Evolutionary conservation across 495 filamentous ascomycete species (phyloP).

Genomic region (Hypomontagnella monticulosa): DNA sequence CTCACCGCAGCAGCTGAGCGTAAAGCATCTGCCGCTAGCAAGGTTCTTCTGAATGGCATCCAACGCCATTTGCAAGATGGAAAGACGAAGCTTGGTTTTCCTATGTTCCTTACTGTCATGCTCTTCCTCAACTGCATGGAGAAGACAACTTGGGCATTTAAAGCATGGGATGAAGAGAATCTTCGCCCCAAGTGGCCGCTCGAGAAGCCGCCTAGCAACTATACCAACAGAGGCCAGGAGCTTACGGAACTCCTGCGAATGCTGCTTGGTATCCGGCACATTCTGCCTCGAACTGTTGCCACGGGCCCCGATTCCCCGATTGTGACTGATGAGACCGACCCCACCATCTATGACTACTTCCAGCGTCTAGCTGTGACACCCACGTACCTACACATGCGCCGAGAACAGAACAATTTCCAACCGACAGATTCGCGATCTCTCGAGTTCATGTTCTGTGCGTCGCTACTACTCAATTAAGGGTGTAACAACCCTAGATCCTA

Average conservation of each 20-base stretch:
- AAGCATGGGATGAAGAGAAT: conserved; percentile 72
- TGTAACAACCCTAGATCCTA: not conserved
- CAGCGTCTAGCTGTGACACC: conserved; percentile 66
- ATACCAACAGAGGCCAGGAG: conserved; percentile 74
- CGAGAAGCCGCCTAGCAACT: conserved; percentile 70
- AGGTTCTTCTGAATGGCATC: conserved; percentile 75
- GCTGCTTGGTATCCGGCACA: conserved; percentile 76
- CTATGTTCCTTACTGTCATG: conserved; percentile 77
- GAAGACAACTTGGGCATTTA: conserved; percentile 84
- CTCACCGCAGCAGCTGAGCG: conserved; percentile 79
- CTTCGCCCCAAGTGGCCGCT: conserved; percentile 73
- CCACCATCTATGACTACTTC: conserved; percentile 66
- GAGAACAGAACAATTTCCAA: conserved; percentile 64
- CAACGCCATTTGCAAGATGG: conserved; percentile 79
- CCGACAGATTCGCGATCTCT: conserved; percentile 71
- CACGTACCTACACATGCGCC: conserved; percentile 50
- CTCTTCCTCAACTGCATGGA: conserved; percentile 83
- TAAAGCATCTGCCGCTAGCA: conserved; percentile 71
- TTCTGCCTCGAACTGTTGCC: conserved; percentile 68
- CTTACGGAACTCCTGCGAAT: conserved; percentile 78
- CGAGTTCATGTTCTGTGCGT: conserved; percentile 72
- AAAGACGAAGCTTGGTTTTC: conserved; percentile 72
- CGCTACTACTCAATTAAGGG: conserved; percentile 59
- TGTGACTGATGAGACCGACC: conserved; percentile 62
- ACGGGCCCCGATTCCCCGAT: conserved; percentile 64